Conservation (phyloP, 2,329 filamentous ascomycete genomes). For the Chaetomiaceae sp. region DNA sequence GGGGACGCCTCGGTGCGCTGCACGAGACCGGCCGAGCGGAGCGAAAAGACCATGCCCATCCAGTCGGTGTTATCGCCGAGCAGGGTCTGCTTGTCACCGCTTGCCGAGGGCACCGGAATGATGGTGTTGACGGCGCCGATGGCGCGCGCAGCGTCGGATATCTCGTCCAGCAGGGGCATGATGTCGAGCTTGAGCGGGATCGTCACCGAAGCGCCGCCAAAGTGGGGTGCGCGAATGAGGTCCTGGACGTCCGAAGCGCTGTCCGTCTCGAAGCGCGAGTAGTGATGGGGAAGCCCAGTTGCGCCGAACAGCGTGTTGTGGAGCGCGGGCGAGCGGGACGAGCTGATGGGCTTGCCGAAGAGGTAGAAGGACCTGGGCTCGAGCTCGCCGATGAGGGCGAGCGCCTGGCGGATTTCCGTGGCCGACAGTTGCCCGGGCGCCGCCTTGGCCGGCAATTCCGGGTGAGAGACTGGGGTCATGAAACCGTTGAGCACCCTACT, state of each 20-base stretch:
- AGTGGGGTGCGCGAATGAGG: slow-evolving; percentile 65
- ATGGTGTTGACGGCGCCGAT: slow-evolving; percentile 97
- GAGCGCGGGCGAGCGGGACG: slow-evolving; percentile 79
- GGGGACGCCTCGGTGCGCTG: slow-evolving; percentile 30
- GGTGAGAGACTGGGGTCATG: slow-evolving; percentile 91
- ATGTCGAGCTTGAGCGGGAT: slow-evolving; percentile 92
- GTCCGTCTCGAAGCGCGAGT: slow-evolving; percentile 71
- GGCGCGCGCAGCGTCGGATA: slow-evolving; percentile 70
- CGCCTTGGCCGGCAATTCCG: slow-evolving; percentile 82
- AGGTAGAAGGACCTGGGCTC: slow-evolving; percentile 74
- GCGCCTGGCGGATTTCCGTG: slow-evolving; percentile 74
- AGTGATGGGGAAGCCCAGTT: slow-evolving; percentile 79
- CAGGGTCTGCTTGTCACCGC: slow-evolving; percentile 35
- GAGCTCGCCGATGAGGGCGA: slow-evolving; percentile 76
- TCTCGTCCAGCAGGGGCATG: slow-evolving; percentile 72
- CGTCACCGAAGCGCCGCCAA: slow-evolving; percentile 91
- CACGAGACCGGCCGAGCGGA: slow-evolving; percentile 63
- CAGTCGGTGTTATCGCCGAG: slow-evolving; percentile 96
- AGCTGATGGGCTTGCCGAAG: slow-evolving; percentile 78
- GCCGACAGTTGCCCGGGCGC: slow-evolving; percentile 92
- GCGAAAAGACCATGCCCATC: slow-evolving; percentile 80
- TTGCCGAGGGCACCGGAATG: slow-evolving; percentile 50
- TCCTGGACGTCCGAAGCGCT: slow-evolving; percentile 55
- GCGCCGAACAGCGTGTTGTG: slow-evolving; percentile 80
- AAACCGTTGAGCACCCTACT: slow-evolving; percentile 88